Evolutionary conservation across 352 stramenopile species (phyloP).

Genomic region (Pythium graminicola): DNA sequence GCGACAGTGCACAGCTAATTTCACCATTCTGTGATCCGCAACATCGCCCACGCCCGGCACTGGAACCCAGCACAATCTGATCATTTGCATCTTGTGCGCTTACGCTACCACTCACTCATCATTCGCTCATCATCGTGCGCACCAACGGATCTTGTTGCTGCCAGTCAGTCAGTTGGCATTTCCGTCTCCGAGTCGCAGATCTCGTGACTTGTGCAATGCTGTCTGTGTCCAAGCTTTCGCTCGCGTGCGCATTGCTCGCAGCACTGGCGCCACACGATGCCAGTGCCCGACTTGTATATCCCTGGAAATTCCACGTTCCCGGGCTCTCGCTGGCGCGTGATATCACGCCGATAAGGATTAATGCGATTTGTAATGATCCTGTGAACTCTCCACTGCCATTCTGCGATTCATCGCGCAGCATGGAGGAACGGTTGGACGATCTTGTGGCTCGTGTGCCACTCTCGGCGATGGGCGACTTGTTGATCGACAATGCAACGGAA

Average conservation of each 20-base stretch:
- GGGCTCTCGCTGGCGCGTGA: background rate
- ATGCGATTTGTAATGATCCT: constrained; percentile 47
- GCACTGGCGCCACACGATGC: background rate
- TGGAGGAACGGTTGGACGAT: constrained; percentile 54
- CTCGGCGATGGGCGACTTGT: constrained; percentile 57
- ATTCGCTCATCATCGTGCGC: no score
- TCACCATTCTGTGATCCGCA: no score
- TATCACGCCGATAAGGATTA: background rate
- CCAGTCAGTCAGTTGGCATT: no score
- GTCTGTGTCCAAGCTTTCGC: background rate
- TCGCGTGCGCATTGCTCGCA: background rate
- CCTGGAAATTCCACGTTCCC: constrained; percentile 1
- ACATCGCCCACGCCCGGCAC: no score
- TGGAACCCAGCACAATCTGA: no score
- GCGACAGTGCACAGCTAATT: no score
- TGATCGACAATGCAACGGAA: constrained; percentile 52
- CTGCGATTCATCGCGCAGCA: constrained; percentile 47
- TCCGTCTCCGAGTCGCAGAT: no score
- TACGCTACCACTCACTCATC: no score
- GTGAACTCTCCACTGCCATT: constrained; percentile 48
- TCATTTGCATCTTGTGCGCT: no score
- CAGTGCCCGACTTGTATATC: constrained; percentile 3
- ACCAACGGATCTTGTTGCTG: no score
- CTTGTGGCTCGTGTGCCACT: constrained; percentile 61
- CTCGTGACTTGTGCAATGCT: background rate